These are phyloP conservation scores for Neurospora terricola DNA, from an alignment of 495 filamentous ascomycete genomes.

Conservation along the genomic window DNA sequence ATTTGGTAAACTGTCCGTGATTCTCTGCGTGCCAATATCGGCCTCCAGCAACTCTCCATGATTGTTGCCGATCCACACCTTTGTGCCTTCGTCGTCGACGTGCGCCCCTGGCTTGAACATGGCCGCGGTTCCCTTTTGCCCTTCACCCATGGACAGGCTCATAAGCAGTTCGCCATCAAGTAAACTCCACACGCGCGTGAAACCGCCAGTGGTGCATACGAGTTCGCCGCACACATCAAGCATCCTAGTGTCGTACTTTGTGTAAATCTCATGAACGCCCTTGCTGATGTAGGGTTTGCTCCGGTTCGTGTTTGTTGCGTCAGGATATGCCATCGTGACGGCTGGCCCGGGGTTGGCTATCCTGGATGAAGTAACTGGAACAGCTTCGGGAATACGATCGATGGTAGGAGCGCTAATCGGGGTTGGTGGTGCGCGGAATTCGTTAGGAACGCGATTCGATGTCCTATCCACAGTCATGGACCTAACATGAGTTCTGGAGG, in stretches of 20 bases:
- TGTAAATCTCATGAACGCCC: constrained; percentile 64
- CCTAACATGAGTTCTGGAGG: constrained; percentile 34
- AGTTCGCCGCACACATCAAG: constrained; percentile 83
- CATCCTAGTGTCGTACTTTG: constrained; percentile 72
- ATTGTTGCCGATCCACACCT: constrained; percentile 87
- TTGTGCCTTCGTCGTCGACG: constrained; percentile 67
- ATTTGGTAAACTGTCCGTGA: constrained; percentile 52
- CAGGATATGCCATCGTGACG: constrained; percentile 51
- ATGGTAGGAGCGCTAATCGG: constrained; percentile 11
- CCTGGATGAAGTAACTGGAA: not conserved
- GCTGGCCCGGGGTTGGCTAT: constrained; percentile 13
- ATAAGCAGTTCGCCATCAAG: constrained; percentile 70
- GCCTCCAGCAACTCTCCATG: constrained; percentile 80
- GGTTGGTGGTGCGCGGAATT: constrained; percentile 23
- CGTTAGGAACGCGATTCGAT: constrained; percentile 24
- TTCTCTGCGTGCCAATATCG: constrained; percentile 59
- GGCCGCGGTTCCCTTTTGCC: constrained; percentile 64
- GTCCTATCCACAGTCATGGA: constrained; percentile 40
- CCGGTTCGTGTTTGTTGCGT: constrained; percentile 74
- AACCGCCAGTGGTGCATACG: constrained; percentile 73
- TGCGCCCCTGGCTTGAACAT: constrained; percentile 72
- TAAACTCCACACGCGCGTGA: constrained; percentile 81
- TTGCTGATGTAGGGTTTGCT: constrained; percentile 65
- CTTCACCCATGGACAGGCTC: constrained; percentile 72
- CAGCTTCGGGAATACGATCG: constrained; percentile 13